Conservation (phyloP, 768 basidiomycete species). For the Agrocybe chaxingu region DNA sequence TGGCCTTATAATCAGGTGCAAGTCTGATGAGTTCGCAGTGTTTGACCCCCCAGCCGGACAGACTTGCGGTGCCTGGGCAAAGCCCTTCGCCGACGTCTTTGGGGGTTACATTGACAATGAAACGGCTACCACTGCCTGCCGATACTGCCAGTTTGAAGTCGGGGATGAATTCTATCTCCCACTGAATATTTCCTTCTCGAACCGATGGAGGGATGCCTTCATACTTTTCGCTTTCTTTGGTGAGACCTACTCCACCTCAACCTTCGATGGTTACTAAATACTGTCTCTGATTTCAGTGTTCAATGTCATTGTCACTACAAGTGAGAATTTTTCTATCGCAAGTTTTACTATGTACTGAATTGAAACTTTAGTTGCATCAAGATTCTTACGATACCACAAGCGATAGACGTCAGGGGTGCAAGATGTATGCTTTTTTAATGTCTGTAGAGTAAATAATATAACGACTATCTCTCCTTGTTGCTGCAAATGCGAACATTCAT, state of each 20-base stretch:
- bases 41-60: slow-evolving; percentile 76
- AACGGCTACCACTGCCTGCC: slow-evolving; percentile 55
- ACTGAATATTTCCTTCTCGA: slow-evolving; percentile 59
- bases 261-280: not conserved
- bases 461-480: not conserved
- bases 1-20: slow-evolving; percentile 63
- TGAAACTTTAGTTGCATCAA: slow-evolving; percentile 50
- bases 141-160: slow-evolving; percentile 67
- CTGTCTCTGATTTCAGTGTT: slow-evolving; percentile 39
- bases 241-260: slow-evolving; percentile 22
- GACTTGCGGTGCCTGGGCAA: slow-evolving; percentile 70
- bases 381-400: slow-evolving; percentile 69
- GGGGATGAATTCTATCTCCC: slow-evolving; percentile 73
- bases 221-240: slow-evolving; percentile 62
- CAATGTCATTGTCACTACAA: slow-evolving; percentile 62
- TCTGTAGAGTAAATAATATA: not conserved
- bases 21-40: slow-evolving; percentile 61
- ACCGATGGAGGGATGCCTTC: slow-evolving; percentile 68
- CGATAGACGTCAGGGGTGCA: slow-evolving; percentile 33
- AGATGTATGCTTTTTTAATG: not conserved
- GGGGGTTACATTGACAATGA: slow-evolving; percentile 79
- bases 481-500: not conserved
- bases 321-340: slow-evolving; percentile 19
- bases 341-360: not conserved
- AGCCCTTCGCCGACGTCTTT: slow-evolving; percentile 53